These are phyloP conservation scores for Tylopilus felleus DNA, from an alignment of 768 basidiomycete species.

Conservation along the genomic window DNA sequence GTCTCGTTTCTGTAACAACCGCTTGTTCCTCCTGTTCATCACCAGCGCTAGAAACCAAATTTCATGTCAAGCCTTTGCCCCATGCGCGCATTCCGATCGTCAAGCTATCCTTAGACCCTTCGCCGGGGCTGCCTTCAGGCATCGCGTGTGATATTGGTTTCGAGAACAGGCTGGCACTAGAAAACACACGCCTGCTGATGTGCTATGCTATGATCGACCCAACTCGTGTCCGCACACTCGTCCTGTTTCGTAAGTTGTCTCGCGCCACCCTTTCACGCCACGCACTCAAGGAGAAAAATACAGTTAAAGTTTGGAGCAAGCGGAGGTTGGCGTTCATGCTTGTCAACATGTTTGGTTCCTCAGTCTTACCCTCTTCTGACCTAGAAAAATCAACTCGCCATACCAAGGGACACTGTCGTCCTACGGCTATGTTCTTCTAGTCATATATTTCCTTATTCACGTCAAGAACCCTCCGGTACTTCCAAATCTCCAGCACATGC, in stretches of 20 bases:
- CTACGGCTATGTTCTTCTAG: constrained; percentile 96
- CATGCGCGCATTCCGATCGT: constrained; percentile 98
- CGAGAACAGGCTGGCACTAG: constrained; percentile 93
- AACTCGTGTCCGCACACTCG: constrained; percentile 87
- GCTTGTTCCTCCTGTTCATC: constrained; percentile 12
- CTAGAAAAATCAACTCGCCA: constrained; percentile 96
- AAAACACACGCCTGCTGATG: constrained; percentile 94
- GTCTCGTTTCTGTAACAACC: constrained; percentile 27
- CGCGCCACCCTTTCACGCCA: constrained; percentile 6
- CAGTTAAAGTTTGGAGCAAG: constrained; percentile 99
- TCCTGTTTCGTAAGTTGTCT: constrained; percentile 84
- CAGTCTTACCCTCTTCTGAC: constrained; percentile 1
- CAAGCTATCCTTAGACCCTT: constrained; percentile 89
- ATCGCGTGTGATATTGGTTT: constrained; percentile 99
- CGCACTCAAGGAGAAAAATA: constrained; percentile 10
- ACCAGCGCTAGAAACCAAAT: constrained; percentile 78
- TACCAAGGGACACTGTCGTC: constrained; percentile 96
- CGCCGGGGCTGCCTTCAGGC: constrained; percentile 74
- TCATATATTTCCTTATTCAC: constrained; percentile 96
- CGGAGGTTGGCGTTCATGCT: constrained; percentile 52
- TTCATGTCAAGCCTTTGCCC: constrained; percentile 92
- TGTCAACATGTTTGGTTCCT: not conserved
- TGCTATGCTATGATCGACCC: constrained; percentile 98
- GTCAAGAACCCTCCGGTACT: constrained; percentile 97
- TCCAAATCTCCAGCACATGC: constrained; percentile 94